Evolutionary conservation across 108 stramenopile species (phyloP), one percentile per base, ranked within the genome.

Genomic region (Craspedostauros australis): DNA sequence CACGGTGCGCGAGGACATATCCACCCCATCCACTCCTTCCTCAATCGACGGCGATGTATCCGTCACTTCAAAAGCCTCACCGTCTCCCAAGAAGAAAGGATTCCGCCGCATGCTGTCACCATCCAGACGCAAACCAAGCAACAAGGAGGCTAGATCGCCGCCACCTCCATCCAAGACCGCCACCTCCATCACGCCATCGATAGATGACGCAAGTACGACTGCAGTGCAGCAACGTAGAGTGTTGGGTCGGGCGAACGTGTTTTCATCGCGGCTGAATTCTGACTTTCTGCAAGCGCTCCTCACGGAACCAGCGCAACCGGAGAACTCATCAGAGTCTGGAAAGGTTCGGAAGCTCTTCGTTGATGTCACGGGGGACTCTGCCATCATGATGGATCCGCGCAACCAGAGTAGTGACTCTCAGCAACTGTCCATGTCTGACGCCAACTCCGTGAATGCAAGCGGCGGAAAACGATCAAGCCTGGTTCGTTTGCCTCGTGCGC

Each of bases 201-300:
- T n/a, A n/a, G n/a, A n/a, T n/a, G n/a, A n/a, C n/a, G n/a, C n/a
- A n/a, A n/a, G n/a, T n/a, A n/a, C n/a, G n/a, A n/a, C n/a, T n/a
- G n/a, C n/a, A n/a, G n/a, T n/a, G n/a, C n/a, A n/a, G n/a, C n/a
- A n/a, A n/a, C n/a, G n/a, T n/a, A n/a, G n/a, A n/a, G n/a, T 60
- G 4, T 60, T 60, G 27, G 39, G 64, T 15, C 19, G 16, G 11
- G 56, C 64, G 8, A 43, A 50, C 30, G 21, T 91, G 16, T 87
- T 84, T 50, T 54, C 68, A 9, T 86, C 85, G 2, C 49, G 62
- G 37, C 50, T 91, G 15, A 76, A 65, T 16, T 52, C 50, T 4
- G 90, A 91, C 49, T 91, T 87, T 48, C 70, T 82, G 26, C 73
- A 80, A 25, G 54, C 72, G 2, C 73, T 91, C 68, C 64, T 91